Percentiles rank a stretch among this genome's conserved stretches.
Conservation (phyloP, 1,284 basidiomycete genomes). For the Amylostereum areolatum region DNA sequence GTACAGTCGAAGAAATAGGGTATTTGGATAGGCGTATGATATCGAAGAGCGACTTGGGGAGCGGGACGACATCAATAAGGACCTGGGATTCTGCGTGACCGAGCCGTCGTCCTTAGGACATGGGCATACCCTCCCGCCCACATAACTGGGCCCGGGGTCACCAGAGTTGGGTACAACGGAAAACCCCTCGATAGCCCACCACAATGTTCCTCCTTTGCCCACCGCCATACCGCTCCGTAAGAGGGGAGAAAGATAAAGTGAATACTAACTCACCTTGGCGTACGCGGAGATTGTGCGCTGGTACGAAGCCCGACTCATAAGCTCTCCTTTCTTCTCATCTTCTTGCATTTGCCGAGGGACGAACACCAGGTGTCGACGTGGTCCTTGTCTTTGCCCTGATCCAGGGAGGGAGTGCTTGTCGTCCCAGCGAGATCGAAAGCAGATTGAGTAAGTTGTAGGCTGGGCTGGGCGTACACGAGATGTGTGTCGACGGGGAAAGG, state of each 20-base stretch:
- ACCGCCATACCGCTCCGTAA: not conserved
- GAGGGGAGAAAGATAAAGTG: constrained; percentile 6
- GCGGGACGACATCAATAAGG: no score
- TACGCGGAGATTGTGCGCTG: constrained; percentile 89
- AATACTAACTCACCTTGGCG: constrained; percentile 76
- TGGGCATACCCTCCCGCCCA: no score
- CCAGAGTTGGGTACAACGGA: no score
- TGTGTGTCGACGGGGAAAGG: constrained; percentile 47
- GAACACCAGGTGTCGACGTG: constrained; percentile 76
- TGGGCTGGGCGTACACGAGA: constrained; percentile 40
- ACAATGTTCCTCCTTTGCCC: no score
- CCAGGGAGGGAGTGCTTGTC: constrained; percentile 18
- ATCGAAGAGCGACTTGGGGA: no score
- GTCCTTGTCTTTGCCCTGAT: constrained; percentile 36
- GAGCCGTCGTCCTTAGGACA: no score
- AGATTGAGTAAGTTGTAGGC: constrained; percentile 30
- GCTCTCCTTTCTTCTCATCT: constrained; percentile 94
- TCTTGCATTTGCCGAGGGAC: constrained; percentile 90
- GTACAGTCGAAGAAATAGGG: no score
- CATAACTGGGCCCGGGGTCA: no score
- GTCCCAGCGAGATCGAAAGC: constrained; percentile 24
- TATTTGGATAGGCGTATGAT: no score
- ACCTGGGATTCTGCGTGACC: no score
- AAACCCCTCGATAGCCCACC: no score
- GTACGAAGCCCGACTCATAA: constrained; percentile 96